phyloP scores from a whole-genome alignment of 2,329 filamentous ascomycete genomes.

The Alternaria conjuncta region DNA sequence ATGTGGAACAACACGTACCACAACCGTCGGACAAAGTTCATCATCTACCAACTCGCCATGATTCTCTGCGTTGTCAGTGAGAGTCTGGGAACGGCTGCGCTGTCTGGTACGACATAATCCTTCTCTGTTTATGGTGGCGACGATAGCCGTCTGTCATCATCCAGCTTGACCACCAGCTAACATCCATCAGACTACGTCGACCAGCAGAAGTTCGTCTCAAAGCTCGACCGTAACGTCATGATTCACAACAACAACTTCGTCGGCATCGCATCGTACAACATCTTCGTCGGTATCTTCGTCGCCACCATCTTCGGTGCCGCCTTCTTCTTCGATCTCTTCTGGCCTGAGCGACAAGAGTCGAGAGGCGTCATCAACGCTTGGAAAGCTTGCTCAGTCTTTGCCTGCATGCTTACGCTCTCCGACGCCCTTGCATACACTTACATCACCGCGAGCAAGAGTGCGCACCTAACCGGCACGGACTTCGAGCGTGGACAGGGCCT shows the following conservation, averaged over 20 bases:
- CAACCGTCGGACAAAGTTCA: constrained; percentile 63
- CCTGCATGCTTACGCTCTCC: constrained; percentile 56
- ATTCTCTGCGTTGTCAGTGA: constrained; percentile 64
- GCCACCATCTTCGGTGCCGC: constrained; percentile 65
- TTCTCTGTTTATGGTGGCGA: not conserved
- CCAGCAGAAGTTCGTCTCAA: constrained; percentile 57
- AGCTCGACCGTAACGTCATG: constrained; percentile 47
- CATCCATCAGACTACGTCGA: constrained; percentile 58
- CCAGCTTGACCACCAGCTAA: not conserved
- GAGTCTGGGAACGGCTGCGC: constrained; percentile 61
- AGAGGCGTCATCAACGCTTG: constrained; percentile 59
- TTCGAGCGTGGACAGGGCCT: constrained; percentile 37
- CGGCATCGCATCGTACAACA: constrained; percentile 63
- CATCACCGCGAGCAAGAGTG: constrained; percentile 57
- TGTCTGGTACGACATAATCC: constrained; percentile 58
- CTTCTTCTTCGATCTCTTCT: constrained; percentile 69
- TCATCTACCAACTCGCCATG: constrained; percentile 66
- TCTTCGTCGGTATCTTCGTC: constrained; percentile 64
- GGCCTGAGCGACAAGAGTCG: constrained; percentile 62
- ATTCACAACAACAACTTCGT: constrained; percentile 64
- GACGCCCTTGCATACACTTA: constrained; percentile 59
- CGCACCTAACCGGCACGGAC: constrained; percentile 54
- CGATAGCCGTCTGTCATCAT: not conserved
- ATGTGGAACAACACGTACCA: constrained; percentile 65
- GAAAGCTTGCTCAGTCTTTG: constrained; percentile 59